Evolutionary conservation across 202 grass and related monocot genomes (phyloP).

Genomic region (Schoenoplectus triqueter): DNA sequence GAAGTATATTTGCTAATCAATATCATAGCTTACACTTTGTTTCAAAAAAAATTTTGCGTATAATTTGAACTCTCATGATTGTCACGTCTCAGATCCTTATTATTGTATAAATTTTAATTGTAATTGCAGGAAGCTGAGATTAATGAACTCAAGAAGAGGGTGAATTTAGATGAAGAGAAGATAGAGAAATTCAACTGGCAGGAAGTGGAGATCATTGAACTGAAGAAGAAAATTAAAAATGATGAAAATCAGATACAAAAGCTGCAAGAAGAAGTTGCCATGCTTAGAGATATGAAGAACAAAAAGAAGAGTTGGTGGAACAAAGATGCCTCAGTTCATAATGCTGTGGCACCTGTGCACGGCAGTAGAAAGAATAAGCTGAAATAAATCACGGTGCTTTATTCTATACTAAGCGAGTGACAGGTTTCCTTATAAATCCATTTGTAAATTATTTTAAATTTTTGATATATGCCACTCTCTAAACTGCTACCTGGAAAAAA

Average conservation of each 20-base stretch:
- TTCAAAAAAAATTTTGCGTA: not conserved
- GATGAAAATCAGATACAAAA: conserved; percentile 31
- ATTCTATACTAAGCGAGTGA: not conserved
- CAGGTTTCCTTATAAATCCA: not conserved
- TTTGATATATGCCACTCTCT: not conserved
- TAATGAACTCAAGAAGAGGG: conserved; percentile 24
- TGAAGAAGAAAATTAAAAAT: conserved; percentile 31
- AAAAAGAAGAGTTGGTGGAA: conserved; percentile 24
- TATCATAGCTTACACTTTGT: not conserved
- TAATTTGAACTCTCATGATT: not conserved
- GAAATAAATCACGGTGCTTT: not conserved
- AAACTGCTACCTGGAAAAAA: not conserved
- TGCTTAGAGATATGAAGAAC: conserved; percentile 19
- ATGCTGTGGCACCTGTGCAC: not conserved
- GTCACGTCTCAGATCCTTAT: not conserved
- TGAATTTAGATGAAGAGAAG: conserved; percentile 27
- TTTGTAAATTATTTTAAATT: conserved; percentile 24
- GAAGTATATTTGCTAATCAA: no score
- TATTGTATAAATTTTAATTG: not conserved
- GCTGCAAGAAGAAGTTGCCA: conserved; percentile 27
- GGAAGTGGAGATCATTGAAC: conserved; percentile 15
- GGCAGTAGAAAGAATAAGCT: not conserved
- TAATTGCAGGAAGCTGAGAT: not conserved
- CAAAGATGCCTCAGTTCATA: conserved; percentile 18
- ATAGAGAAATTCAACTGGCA: conserved; percentile 25